Conservation (phyloP, 2,329 filamentous ascomycete genomes). For the Pseudogymnoascus sp. region DNA sequence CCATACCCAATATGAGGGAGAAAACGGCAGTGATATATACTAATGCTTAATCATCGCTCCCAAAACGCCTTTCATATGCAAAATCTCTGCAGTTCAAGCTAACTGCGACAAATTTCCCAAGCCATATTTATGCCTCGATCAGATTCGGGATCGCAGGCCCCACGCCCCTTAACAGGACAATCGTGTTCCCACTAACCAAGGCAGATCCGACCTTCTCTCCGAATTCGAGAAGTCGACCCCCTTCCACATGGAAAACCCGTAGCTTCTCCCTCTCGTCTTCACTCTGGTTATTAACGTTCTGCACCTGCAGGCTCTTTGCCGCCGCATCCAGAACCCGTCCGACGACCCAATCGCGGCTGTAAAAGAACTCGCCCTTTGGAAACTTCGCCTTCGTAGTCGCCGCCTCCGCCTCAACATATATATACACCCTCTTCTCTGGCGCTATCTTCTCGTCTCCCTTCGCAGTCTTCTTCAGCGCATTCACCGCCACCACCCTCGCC, state of each 20-base stretch:
- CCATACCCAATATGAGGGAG: neutral
- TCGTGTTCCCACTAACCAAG: slow-evolving; percentile 76
- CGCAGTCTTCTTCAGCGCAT: slow-evolving; percentile 74
- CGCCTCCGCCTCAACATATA: slow-evolving; percentile 84
- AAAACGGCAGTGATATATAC: neutral
- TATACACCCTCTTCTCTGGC: slow-evolving; percentile 76
- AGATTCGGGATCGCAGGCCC: slow-evolving; percentile 67
- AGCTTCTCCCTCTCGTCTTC: slow-evolving; percentile 71
- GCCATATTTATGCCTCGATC: slow-evolving; percentile 45
- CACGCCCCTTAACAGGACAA: slow-evolving; percentile 80
- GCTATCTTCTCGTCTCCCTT: slow-evolving; percentile 84
- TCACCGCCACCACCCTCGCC: slow-evolving; percentile 61
- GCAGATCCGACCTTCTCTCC: slow-evolving; percentile 72
- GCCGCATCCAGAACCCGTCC: slow-evolving; percentile 74
- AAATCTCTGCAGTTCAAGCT: neutral
- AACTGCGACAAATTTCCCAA: neutral
- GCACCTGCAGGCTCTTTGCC: slow-evolving; percentile 67
- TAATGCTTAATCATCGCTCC: slow-evolving; percentile 5
- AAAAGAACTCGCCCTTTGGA: slow-evolving; percentile 75
- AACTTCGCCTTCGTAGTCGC: slow-evolving; percentile 78
- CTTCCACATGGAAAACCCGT: slow-evolving; percentile 88
- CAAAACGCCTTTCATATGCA: neutral
- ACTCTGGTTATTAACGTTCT: slow-evolving; percentile 76
- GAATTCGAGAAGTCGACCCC: slow-evolving; percentile 78
- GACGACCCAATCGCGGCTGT: slow-evolving; percentile 79